phyloP scores from a whole-genome alignment of 345 rosid genomes.

The Raphanus raphanistrum region DNA sequence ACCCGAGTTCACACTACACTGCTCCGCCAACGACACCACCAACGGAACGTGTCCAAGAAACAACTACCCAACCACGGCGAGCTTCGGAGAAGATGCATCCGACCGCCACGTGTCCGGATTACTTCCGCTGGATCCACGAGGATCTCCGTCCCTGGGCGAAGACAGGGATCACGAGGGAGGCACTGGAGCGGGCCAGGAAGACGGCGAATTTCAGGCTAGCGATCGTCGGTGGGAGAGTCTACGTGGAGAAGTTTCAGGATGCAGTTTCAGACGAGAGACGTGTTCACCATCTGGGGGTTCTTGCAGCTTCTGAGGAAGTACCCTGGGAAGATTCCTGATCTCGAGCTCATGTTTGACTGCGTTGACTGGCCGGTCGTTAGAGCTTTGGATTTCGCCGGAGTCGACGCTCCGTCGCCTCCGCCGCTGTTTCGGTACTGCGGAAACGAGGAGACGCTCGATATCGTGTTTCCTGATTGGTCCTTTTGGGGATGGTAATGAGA shows the following conservation, averaged over 20 bases:
- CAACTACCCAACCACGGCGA: slow-evolving; percentile 41
- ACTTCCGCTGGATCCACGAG: slow-evolving; percentile 76
- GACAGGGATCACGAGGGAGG: slow-evolving; percentile 62
- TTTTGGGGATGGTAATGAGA: slow-evolving; percentile 87
- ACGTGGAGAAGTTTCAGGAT: slow-evolving; percentile 49
- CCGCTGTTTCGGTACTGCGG: slow-evolving; percentile 77
- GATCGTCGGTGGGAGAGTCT: slow-evolving; percentile 54
- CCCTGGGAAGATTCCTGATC: slow-evolving; percentile 76
- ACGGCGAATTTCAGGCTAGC: slow-evolving; percentile 67
- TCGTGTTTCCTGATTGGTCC: slow-evolving; percentile 93
- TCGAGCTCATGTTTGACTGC: slow-evolving; percentile 85
- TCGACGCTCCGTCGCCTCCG: slow-evolving; percentile 54
- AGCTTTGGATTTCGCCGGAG: slow-evolving; percentile 30
- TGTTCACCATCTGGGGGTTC: slow-evolving; percentile 83
- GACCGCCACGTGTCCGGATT: slow-evolving; percentile 48
- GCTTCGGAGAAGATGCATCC: slow-evolving; percentile 31
- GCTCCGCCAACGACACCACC: slow-evolving; percentile 21
- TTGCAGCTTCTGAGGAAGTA: slow-evolving; percentile 72
- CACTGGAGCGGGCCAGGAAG: slow-evolving; percentile 50
- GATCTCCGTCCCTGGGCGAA: slow-evolving; percentile 65
- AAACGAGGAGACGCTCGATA: slow-evolving; percentile 48
- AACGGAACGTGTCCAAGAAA: slow-evolving; percentile 39
- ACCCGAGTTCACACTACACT: slow-evolving; percentile 30
- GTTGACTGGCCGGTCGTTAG: slow-evolving; percentile 69
- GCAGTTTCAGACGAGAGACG: slow-evolving; percentile 78